phyloP scores from a whole-genome alignment of 768 basidiomycete species.

The Suillus subluteus region DNA sequence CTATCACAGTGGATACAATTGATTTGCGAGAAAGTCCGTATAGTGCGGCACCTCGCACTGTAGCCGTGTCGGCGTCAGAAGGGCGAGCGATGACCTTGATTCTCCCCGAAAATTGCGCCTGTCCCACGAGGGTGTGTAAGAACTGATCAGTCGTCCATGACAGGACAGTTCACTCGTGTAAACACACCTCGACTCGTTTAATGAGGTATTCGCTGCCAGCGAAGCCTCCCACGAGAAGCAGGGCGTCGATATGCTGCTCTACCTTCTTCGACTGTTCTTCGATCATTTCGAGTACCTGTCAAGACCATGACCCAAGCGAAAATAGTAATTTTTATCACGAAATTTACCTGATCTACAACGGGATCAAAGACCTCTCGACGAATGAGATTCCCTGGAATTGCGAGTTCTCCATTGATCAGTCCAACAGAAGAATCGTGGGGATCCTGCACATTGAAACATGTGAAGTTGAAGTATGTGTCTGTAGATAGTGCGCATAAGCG shows the following conservation, averaged over 20 bases:
- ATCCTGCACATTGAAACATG: slow-evolving; percentile 87
- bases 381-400: slow-evolving; percentile 78
- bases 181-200: slow-evolving; percentile 70
- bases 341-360: slow-evolving; percentile 72
- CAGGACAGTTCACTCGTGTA: slow-evolving; percentile 10
- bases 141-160: slow-evolving; percentile 16
- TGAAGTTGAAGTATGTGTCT: slow-evolving; percentile 89
- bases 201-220: slow-evolving; percentile 86
- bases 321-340: slow-evolving; percentile 15
- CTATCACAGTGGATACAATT: slow-evolving; percentile 81
- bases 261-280: slow-evolving; percentile 73
- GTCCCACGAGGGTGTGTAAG: slow-evolving; percentile 13
- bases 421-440: slow-evolving; percentile 81
- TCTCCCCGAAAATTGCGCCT: slow-evolving; percentile 68
- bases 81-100: slow-evolving; percentile 83
- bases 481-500: slow-evolving; percentile 13
- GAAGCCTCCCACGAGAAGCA: slow-evolving; percentile 91
- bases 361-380: slow-evolving; percentile 89
- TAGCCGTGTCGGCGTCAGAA: slow-evolving; percentile 87
- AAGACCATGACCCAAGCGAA: slow-evolving; percentile 13
- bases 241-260: slow-evolving; percentile 75
- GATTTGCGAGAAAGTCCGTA: slow-evolving; percentile 79
- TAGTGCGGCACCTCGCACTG: slow-evolving; percentile 84
- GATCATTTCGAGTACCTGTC: slow-evolving; percentile 75
- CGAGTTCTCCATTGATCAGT: slow-evolving; percentile 80